A percentile compares a stretch with the other conserved stretches of the same genome.
These are phyloP conservation scores for Verticillium longisporum DNA, from an alignment of 2,329 filamentous ascomycete genomes.

Conservation along the genomic window DNA sequence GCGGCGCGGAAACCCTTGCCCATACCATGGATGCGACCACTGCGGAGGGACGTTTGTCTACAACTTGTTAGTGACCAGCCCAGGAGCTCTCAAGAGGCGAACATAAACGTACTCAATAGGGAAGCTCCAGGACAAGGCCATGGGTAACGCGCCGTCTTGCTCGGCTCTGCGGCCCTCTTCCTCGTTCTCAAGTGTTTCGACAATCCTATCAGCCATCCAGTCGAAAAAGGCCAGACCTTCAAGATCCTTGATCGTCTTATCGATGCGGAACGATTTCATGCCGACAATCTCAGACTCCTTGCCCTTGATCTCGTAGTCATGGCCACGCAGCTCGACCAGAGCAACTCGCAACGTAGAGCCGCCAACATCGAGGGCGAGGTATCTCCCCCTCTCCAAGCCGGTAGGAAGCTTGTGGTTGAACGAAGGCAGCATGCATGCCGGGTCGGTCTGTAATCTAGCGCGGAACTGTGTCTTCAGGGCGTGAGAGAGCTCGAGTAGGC, in stretches of 20 bases:
- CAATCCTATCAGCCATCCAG: conserved; percentile 59
- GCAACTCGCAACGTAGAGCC: conserved; percentile 62
- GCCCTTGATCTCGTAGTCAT: conserved; percentile 22
- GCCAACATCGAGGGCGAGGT: conserved; percentile 60
- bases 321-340: conserved; percentile 51
- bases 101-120: conserved; percentile 54
- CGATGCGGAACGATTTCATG: conserved; percentile 51
- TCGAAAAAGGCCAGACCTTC: conserved; percentile 57
- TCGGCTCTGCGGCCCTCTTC: conserved; percentile 26
- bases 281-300: conserved; percentile 45
- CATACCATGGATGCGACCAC: conserved; percentile 55
- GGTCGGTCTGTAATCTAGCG: conserved; percentile 42
- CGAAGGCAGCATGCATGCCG: conserved; percentile 57
- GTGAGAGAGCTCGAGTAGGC: conserved; percentile 37
- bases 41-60: conserved; percentile 57
- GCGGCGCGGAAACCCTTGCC: conserved; percentile 60
- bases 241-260: conserved; percentile 45
- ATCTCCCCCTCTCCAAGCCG: conserved; percentile 53
- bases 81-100: not conserved
- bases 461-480: conserved; percentile 49
- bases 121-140: conserved; percentile 64
- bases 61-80: conserved; percentile 4
- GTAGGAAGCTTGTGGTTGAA: conserved; percentile 58
- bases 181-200: conserved; percentile 43
- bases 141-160: conserved; percentile 31